Percentiles rank a stretch among this genome's conserved stretches.
Evolutionary conservation across 768 basidiomycete genomes (phyloP).

Genomic region (Agrocybe praecox): DNA sequence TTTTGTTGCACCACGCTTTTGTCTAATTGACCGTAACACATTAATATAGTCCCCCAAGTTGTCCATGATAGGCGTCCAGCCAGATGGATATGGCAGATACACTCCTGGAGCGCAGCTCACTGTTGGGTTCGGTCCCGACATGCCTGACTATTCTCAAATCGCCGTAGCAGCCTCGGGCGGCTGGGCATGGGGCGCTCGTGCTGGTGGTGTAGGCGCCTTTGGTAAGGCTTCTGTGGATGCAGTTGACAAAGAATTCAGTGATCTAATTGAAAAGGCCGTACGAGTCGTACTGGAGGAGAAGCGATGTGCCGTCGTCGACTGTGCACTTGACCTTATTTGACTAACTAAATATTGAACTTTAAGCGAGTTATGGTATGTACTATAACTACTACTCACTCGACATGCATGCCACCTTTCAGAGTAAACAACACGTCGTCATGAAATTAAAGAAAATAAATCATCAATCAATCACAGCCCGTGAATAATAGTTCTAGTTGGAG

Average conservation of each 20-base stretch:
- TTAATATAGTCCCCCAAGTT: conserved; percentile 61
- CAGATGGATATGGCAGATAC: conserved; percentile 52
- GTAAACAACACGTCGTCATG: too few relatives aligned
- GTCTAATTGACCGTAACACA: too few relatives aligned
- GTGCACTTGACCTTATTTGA: conserved; percentile 43
- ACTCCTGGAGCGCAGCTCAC: conserved; percentile 51
- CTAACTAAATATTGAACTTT: too few relatives aligned
- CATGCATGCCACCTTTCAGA: too few relatives aligned
- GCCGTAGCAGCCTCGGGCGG: conserved; percentile 70
- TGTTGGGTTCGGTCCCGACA: conserved; percentile 64
- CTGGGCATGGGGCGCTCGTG: conserved; percentile 59
- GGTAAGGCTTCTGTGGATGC: conserved; percentile 14
- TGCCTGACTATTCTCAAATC: conserved; percentile 62
- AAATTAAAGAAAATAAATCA: too few relatives aligned
- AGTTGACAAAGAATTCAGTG: conserved; percentile 17
- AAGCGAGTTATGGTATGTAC: too few relatives aligned
- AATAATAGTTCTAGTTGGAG: conserved; percentile 14
- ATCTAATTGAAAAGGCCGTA: conserved; percentile 49
- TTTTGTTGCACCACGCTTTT: too few relatives aligned
- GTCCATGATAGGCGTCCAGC: conserved; percentile 69
- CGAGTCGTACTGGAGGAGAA: conserved; percentile 56
- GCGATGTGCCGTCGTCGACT: conserved; percentile 69
- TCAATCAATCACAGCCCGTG: too few relatives aligned
- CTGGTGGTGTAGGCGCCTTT: conserved; percentile 23
- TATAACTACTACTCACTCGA: too few relatives aligned